Percentiles rank a stretch among this genome's conserved stretches.
These are phyloP conservation scores for Xylariaceae sp. DNA, from an alignment of 2,329 filamentous ascomycete genomes.

Conservation along the genomic window DNA sequence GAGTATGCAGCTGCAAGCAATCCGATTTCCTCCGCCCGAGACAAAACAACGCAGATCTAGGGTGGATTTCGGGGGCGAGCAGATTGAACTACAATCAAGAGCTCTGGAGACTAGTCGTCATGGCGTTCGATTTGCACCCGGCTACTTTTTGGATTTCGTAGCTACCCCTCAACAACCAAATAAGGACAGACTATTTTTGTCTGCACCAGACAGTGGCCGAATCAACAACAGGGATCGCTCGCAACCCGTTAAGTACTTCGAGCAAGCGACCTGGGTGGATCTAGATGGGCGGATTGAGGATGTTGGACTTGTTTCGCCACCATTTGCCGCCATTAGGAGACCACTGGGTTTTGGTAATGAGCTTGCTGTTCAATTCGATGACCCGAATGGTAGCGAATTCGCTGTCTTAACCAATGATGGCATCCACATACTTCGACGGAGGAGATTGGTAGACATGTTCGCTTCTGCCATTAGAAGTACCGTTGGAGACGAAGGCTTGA, in stretches of 20 bases:
- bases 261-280: slow-evolving; percentile 76
- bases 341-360: slow-evolving; percentile 90
- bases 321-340: slow-evolving; percentile 64
- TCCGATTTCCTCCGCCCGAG: slow-evolving; percentile 78
- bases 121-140: slow-evolving; percentile 69
- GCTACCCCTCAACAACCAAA: slow-evolving; percentile 56
- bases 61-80: slow-evolving; percentile 33
- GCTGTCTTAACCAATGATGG: slow-evolving; percentile 89
- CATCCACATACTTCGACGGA: slow-evolving; percentile 77
- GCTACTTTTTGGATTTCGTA: slow-evolving; percentile 86
- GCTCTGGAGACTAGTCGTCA: slow-evolving; percentile 47
- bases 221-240: slow-evolving; percentile 59
- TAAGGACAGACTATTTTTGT: slow-evolving; percentile 71
- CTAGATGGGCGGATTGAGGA: slow-evolving; percentile 72
- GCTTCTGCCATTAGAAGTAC: slow-evolving; percentile 72
- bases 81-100: slow-evolving; percentile 45
- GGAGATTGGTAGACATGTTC: slow-evolving; percentile 87
- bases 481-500: slow-evolving; percentile 73
- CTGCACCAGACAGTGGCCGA: slow-evolving; percentile 82
- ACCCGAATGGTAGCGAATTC: slow-evolving; percentile 68
- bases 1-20: slow-evolving; percentile 96
- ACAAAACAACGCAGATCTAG: slow-evolving; percentile 26
- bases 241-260: slow-evolving; percentile 61
- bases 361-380: slow-evolving; percentile 91
- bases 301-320: slow-evolving; percentile 69